Evolutionary conservation across 192 early-diverging fungal species (phyloP).

Genomic region (Entomortierella beljakovae): DNA sequence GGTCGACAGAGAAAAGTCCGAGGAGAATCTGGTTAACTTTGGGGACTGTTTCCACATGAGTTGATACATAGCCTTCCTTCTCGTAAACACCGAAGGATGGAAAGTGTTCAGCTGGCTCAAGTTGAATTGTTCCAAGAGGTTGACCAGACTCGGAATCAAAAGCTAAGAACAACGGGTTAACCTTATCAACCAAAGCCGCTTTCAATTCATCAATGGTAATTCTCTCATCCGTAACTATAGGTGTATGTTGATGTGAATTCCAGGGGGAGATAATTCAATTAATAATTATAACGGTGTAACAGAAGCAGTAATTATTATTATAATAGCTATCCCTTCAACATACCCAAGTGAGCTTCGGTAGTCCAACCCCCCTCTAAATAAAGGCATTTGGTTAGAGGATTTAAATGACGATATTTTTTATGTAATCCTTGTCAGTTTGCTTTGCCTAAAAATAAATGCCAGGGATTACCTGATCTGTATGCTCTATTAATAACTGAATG

Average conservation of each 20-base stretch:
- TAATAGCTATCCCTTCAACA: background rate
- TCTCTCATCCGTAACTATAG: constrained; percentile 54
- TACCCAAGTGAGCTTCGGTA: constrained; percentile 55
- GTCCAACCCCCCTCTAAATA: constrained; percentile 62
- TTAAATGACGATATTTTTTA: no score
- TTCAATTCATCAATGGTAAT: constrained; percentile 47
- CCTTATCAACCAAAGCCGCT: constrained; percentile 36
- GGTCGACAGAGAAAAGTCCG: constrained; percentile 62
- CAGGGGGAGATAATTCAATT: background rate
- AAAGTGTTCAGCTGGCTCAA: constrained; percentile 47
- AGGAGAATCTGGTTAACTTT: constrained; percentile 56
- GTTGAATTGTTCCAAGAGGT: constrained; percentile 61
- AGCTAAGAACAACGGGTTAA: constrained; percentile 56
- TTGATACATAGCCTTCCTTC: constrained; percentile 20
- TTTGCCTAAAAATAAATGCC: no score
- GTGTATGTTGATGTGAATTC: background rate
- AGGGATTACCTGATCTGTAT: constrained; percentile 58
- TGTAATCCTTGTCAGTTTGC: no score
- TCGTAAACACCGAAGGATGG: constrained; percentile 42
- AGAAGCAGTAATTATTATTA: background rate
- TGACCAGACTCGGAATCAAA: constrained; percentile 46
- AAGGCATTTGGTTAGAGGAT: background rate
- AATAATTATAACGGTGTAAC: background rate
- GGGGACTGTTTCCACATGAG: constrained; percentile 14
- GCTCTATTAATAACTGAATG: constrained; percentile 58